Evolutionary conservation across 2,329 filamentous ascomycete genomes (phyloP).

Genomic region (Aspergillus glaucus): DNA sequence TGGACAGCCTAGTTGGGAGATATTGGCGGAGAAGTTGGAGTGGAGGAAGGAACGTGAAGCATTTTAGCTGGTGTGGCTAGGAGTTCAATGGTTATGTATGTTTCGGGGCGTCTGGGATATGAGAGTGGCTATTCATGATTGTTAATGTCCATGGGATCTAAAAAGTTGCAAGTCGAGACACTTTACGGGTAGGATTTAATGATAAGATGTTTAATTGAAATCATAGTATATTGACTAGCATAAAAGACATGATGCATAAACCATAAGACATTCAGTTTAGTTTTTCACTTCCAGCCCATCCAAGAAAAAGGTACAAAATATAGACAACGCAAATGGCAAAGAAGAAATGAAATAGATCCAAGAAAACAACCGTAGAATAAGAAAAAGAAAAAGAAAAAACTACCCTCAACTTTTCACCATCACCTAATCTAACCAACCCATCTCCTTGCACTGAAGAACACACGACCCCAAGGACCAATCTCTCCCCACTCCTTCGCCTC

Average conservation of each 20-base stretch:
- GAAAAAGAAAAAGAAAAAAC: not conserved
- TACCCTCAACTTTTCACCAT: not conserved
- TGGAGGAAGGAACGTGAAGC: slow-evolving; percentile 24
- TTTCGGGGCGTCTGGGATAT: too few species aligned
- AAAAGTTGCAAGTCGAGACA: too few species aligned
- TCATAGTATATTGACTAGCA: not conserved
- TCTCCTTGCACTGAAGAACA: slow-evolving; percentile 80
- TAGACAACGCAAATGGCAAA: not conserved
- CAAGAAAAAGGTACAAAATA: not conserved
- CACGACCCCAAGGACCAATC: slow-evolving; percentile 74
- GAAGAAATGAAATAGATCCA: not conserved
- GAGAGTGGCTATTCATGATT: too few species aligned
- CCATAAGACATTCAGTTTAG: not conserved
- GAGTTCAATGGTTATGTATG: not conserved
- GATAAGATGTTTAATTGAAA: too few species aligned
- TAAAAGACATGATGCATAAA: not conserved
- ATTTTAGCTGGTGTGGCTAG: not conserved
- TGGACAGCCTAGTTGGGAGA: slow-evolving; percentile 68
- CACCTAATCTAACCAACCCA: slow-evolving; percentile 62
- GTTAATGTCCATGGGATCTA: too few species aligned
- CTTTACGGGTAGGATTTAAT: too few species aligned
- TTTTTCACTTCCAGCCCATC: not conserved
- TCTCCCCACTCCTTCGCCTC: slow-evolving; percentile 65
- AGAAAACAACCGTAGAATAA: not conserved
- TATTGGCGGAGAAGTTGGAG: slow-evolving; percentile 73